phyloP scores from a whole-genome alignment of 1,139 yeast genomes.

The Diutina neorugosa region DNA sequence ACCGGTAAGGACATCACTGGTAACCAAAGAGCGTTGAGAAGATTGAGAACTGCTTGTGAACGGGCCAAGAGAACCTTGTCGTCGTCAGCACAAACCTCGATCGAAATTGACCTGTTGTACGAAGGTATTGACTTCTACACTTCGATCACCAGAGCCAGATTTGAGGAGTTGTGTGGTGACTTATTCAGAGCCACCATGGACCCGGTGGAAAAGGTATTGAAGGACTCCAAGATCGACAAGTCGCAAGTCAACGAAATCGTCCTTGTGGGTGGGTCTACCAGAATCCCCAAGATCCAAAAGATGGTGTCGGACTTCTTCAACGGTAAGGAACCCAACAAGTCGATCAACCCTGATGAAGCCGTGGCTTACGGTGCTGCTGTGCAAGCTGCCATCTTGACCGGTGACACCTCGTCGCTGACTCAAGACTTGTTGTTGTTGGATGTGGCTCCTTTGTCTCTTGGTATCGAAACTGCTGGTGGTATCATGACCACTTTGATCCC shows the following conservation, averaged over 20 bases:
- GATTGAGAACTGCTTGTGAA: conserved; percentile 1
- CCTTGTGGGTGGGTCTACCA: conserved; percentile 93
- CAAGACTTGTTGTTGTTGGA: conserved; percentile 55
- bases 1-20: conserved; percentile 83
- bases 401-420: conserved; percentile 26
- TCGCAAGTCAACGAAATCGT: conserved; percentile 84
- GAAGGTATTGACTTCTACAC: conserved; percentile 77
- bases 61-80: conserved; percentile 1
- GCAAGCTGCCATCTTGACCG: conserved; percentile 91
- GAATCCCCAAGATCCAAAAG: conserved; percentile 95
- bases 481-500: conserved; percentile 95
- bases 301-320: conserved; percentile 76
- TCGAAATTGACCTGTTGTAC: conserved; percentile 21
- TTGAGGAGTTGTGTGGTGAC: conserved; percentile 84
- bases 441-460: conserved; percentile 89
- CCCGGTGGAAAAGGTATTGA: conserved; percentile 87
- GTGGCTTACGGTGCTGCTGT: conserved; percentile 47
- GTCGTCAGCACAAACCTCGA: not conserved
- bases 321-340: conserved; percentile 90
- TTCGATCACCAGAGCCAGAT: conserved; percentile 82
- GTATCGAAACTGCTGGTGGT: conserved; percentile 97
- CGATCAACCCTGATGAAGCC: conserved; percentile 84
- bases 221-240: conserved; percentile 78
- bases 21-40: conserved; percentile 40
- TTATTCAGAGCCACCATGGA: conserved; percentile 80